Conservation (phyloP, 306 rosid genomes). For the Dryas octopetala region DNA sequence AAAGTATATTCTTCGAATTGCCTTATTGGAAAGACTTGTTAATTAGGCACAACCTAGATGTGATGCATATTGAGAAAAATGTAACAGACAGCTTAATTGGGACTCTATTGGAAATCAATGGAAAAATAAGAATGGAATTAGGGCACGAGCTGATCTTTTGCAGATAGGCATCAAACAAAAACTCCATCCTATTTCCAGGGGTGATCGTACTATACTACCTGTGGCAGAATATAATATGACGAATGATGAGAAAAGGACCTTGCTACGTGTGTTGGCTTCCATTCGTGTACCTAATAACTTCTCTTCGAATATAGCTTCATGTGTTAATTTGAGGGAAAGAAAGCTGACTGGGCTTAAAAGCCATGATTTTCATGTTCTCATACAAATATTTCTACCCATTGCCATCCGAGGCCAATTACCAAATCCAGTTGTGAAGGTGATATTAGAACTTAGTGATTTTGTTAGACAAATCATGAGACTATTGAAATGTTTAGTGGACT, state of each 20-base stretch:
- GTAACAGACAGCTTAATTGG: background rate
- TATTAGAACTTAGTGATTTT: background rate
- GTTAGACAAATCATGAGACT: background rate
- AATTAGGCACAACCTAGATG: background rate
- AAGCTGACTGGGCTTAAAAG: background rate
- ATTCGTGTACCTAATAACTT: background rate
- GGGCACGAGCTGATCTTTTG: background rate
- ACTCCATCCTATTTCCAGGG: background rate
- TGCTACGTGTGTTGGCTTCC: background rate
- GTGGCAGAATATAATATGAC: background rate
- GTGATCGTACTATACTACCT: background rate
- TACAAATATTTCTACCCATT: background rate
- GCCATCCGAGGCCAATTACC: background rate
- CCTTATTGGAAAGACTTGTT: background rate
- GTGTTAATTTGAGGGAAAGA: background rate
- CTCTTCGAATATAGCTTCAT: background rate
- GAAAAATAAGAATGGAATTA: background rate
- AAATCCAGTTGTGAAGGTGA: background rate
- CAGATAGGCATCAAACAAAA: background rate
- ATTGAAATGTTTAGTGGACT: background rate
- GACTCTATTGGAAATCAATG: background rate
- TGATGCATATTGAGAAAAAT: background rate
- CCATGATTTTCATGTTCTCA: background rate
- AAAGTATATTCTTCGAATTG: background rate
- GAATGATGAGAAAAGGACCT: background rate